Evolutionary conservation across 352 stramenopile species (phyloP), one percentile per base, ranked within the genome.

Genomic region (Aphanomyces invadans): DNA sequence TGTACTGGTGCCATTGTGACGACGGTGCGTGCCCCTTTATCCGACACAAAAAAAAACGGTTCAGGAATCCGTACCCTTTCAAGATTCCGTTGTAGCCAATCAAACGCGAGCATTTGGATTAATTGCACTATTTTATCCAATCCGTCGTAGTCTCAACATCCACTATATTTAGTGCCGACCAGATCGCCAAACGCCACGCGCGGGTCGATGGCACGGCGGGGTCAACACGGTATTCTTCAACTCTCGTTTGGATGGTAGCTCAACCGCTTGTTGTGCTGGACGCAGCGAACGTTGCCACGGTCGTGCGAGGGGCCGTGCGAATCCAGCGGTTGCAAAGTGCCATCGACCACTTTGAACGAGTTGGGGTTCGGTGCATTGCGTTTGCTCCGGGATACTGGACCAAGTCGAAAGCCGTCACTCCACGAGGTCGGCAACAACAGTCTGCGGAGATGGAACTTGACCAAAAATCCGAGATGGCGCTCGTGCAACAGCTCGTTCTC

Each of bases 311-410:
- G 5, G 69, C 77, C 28, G 71, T 70, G 5, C 65, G 73, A 7
- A 81, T 90, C 49, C 42, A 78, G 7, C 84, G 86, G 39, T 77
- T 94, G 17, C 76, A 78, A 12, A 77, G 75, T 10, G 85, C 83
- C 0, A 75, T 94, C 62, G 66, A 81, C 26, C 89, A 76, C 69
- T 94, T 93, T 69, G 60, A 67, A 10, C 21, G 17, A 4, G 28
- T 67, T 23, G 60, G 60, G n/a, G 46, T 93, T 61, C 85, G 84
- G 38, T 89, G 81, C 49, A 72, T 94, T 36, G 85, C 85, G 15
- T 94, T 94, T 62, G 80, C 76, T 29, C 85, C 85, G 19, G 88
- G 88, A 32, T 92, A 90, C 39, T 94, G 85, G 83, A 76, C 92
- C 28, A 49, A 51, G 32, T 44, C 39, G 26, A 67, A 67, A 32